Evolutionary conservation across 441 rosid species (phyloP).

Genomic region (Populus hybrid): DNA sequence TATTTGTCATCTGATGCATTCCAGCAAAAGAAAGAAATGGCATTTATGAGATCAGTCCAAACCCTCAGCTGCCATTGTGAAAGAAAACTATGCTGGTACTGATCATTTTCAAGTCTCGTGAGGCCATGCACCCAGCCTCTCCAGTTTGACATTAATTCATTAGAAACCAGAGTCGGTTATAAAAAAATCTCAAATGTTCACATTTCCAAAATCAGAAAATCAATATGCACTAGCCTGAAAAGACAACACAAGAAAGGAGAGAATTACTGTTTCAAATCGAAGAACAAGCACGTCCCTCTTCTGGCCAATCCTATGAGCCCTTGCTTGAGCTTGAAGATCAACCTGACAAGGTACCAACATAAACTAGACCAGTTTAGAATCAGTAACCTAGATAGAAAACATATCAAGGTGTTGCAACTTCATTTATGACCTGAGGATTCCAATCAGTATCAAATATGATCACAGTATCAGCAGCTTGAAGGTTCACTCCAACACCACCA

Average conservation of each 20-base stretch:
- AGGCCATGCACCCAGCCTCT: background rate
- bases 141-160: background rate
- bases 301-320: slow-evolving; percentile 98
- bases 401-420: slow-evolving; percentile 15
- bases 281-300: slow-evolving; percentile 96
- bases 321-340: slow-evolving; percentile 97
- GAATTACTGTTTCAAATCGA: slow-evolving; percentile 83
- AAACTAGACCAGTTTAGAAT: slow-evolving; percentile 13
- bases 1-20: background rate
- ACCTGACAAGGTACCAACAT: slow-evolving; percentile 43
- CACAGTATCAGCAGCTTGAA: slow-evolving; percentile 97
- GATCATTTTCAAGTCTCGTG: background rate
- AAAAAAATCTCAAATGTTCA: background rate
- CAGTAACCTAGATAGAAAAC: background rate
- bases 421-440: slow-evolving; percentile 81
- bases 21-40: background rate
- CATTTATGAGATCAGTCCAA: background rate
- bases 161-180: background rate
- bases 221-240: slow-evolving; percentile 7
- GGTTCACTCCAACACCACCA: slow-evolving; percentile 97
- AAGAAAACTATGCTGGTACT: background rate
- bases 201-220: slow-evolving; percentile 11
- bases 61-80: background rate
- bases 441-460: slow-evolving; percentile 95
- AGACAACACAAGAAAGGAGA: slow-evolving; percentile 1